Percentiles rank a stretch among this genome's conserved stretches.
Conservation (phyloP, 2,329 filamentous ascomycete genomes). For the Tolypocladium ovalisporum region DNA sequence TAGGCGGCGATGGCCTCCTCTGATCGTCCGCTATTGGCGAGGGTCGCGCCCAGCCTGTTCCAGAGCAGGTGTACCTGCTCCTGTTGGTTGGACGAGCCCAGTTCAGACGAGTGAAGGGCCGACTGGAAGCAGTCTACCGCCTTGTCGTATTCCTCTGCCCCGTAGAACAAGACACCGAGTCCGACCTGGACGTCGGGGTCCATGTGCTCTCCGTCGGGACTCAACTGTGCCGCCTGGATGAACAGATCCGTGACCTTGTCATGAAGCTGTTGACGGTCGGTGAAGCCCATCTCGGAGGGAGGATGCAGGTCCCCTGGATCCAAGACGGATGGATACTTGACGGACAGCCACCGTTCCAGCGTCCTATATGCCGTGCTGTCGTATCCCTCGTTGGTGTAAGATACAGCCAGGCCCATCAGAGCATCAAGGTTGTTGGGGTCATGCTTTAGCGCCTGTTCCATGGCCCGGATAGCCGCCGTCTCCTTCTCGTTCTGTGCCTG, state of each 20-base stretch:
- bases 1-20: slow-evolving; percentile 98
- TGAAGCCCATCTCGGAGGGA: slow-evolving; percentile 82
- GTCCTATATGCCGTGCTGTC: slow-evolving; percentile 95
- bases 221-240: slow-evolving; percentile 84
- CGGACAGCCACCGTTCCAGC: slow-evolving; percentile 90
- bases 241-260: slow-evolving; percentile 85
- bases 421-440: slow-evolving; percentile 81
- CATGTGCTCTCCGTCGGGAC: slow-evolving; percentile 87
- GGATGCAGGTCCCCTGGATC: slow-evolving; percentile 61
- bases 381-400: slow-evolving; percentile 98
- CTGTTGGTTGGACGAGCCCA: slow-evolving; percentile 71
- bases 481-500: slow-evolving; percentile 99
- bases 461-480: slow-evolving; percentile 82
- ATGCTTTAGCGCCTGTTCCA: slow-evolving; percentile 82
- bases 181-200: slow-evolving; percentile 98
- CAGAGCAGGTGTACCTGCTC: slow-evolving; percentile 88
- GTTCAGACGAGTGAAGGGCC: slow-evolving; percentile 75
- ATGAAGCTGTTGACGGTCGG: slow-evolving; percentile 80
- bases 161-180: slow-evolving; percentile 93
- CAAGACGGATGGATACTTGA: slow-evolving; percentile 81
- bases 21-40: slow-evolving; percentile 85
- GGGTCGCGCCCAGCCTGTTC: slow-evolving; percentile 92
- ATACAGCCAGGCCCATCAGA: slow-evolving; percentile 90
- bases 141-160: slow-evolving; percentile 95
- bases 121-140: slow-evolving; percentile 97